Conservation (phyloP, 129 eudicot species). For the Flaveria linearis region DNA sequence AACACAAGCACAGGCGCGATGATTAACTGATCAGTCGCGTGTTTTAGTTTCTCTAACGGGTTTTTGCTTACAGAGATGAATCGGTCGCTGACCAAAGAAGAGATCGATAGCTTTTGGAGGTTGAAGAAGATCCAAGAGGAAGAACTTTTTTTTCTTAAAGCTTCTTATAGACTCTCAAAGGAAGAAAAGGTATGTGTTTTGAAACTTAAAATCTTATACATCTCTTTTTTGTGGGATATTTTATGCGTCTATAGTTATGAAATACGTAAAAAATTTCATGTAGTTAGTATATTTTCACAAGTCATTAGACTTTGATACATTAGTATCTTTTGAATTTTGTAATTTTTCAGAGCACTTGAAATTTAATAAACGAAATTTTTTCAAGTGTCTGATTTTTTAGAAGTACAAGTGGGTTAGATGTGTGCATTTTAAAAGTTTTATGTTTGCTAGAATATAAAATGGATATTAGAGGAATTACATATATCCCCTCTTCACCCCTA, state of each 20-base stretch:
- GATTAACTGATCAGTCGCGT: not conserved
- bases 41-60: not conserved
- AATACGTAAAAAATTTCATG: not conserved
- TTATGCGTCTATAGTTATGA: not conserved
- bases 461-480: too few species aligned
- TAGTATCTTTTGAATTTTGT: too few species aligned
- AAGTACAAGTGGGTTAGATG: too few species aligned
- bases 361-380: too few species aligned
- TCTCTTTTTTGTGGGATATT: not conserved
- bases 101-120: slow-evolving; percentile 49
- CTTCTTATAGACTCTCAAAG: slow-evolving; percentile 36
- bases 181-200: slow-evolving; percentile 28
- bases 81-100: slow-evolving; percentile 44
- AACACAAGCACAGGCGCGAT: not conserved
- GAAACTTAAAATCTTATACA: not conserved
- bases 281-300: not conserved
- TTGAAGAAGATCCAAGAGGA: slow-evolving; percentile 44
- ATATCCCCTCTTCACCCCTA: too few species aligned
- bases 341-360: too few species aligned
- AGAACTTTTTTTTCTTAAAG: slow-evolving; percentile 43
- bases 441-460: too few species aligned
- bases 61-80: slow-evolving; percentile 32
- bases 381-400: too few species aligned
- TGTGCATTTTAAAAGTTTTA: too few species aligned
- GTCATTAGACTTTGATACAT: too few species aligned